Conservation (phyloP, 1,284 basidiomycete genomes). For the Inonotus obliquus region DNA sequence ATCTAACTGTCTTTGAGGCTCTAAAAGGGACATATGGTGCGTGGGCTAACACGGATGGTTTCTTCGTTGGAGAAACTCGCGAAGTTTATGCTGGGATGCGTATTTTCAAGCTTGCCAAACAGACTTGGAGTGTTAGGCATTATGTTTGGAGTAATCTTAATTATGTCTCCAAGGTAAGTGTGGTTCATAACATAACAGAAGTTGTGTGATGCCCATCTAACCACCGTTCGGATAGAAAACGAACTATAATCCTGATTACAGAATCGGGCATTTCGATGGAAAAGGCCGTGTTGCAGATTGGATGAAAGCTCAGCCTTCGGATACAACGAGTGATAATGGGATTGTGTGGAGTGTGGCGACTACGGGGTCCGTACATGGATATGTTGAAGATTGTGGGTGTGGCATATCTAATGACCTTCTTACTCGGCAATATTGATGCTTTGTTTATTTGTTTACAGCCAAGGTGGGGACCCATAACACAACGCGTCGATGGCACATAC, state of each 20-base stretch:
- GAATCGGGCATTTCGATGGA: slow-evolving; percentile 37
- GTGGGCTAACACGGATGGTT: slow-evolving; percentile 44
- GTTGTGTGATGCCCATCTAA: neutral
- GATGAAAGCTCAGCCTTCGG: slow-evolving; percentile 38
- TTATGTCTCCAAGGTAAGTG: slow-evolving; percentile 42
- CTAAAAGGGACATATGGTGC: slow-evolving; percentile 41
- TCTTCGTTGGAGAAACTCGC: slow-evolving; percentile 40
- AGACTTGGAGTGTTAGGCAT: slow-evolving; percentile 34
- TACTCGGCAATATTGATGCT: neutral
- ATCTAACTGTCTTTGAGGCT: slow-evolving; percentile 29
- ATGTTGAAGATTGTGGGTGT: slow-evolving; percentile 35
- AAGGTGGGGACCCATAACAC: slow-evolving; percentile 31
- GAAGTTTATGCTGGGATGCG: slow-evolving; percentile 41
- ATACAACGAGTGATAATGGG: slow-evolving; percentile 28
- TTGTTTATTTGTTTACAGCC: neutral
- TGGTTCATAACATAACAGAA: neutral
- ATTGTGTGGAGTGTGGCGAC: slow-evolving; percentile 39
- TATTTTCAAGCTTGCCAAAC: slow-evolving; percentile 44
- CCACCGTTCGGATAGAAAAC: slow-evolving; percentile 18
- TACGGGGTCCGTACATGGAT: slow-evolving; percentile 43
- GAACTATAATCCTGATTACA: slow-evolving; percentile 26
- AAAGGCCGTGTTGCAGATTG: slow-evolving; percentile 44
- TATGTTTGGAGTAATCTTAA: slow-evolving; percentile 46
- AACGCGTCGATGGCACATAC: slow-evolving; percentile 38
- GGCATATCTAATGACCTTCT: neutral